Evolutionary conservation across 495 filamentous ascomycete genomes (phyloP).

Genomic region (Penicillium bialowiezense): DNA sequence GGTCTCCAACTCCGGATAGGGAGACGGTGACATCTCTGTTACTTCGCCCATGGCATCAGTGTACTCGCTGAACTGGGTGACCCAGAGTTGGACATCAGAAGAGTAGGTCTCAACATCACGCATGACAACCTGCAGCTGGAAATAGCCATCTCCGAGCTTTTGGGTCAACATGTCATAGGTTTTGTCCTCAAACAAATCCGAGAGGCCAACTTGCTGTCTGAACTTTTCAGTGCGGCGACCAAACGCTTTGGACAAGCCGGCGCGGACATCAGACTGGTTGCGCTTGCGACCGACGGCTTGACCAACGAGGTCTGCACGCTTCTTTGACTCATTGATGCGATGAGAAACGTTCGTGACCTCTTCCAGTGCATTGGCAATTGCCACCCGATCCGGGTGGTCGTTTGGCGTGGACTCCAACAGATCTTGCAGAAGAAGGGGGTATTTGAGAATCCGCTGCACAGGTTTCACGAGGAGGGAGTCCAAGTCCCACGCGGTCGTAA

Average conservation of each 20-base stretch:
- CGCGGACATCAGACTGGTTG: slow-evolving; percentile 83
- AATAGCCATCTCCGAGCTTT: slow-evolving; percentile 80
- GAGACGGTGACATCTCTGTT: slow-evolving; percentile 57
- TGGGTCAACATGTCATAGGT: slow-evolving; percentile 73
- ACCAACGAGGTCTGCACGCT: slow-evolving; percentile 82
- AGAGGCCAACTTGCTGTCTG: slow-evolving; percentile 63
- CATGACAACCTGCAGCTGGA: slow-evolving; percentile 84
- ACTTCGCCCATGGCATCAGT: slow-evolving; percentile 66
- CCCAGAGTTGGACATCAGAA: slow-evolving; percentile 60
- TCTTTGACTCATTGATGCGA: slow-evolving; percentile 90
- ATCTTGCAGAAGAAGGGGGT: slow-evolving; percentile 77
- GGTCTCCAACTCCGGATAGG: slow-evolving; percentile 77
- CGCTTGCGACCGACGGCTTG: slow-evolving; percentile 83
- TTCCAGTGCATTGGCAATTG: slow-evolving; percentile 60
- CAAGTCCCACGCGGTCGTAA: slow-evolving; percentile 90
- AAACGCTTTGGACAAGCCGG: slow-evolving; percentile 82
- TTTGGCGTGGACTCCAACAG: slow-evolving; percentile 73
- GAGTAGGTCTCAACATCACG: slow-evolving; percentile 89
- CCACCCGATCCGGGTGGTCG: slow-evolving; percentile 76
- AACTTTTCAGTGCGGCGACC: slow-evolving; percentile 79
- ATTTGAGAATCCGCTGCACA: slow-evolving; percentile 87
- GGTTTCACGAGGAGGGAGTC: slow-evolving; percentile 95
- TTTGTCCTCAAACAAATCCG: slow-evolving; percentile 70
- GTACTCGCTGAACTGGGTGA: slow-evolving; percentile 70
- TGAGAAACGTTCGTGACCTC: slow-evolving; percentile 68